A percentile compares a stretch with the other conserved stretches of the same genome.
phyloP scores from a whole-genome alignment of 2,329 filamentous ascomycete genomes.

The Passalora sequoiae region DNA sequence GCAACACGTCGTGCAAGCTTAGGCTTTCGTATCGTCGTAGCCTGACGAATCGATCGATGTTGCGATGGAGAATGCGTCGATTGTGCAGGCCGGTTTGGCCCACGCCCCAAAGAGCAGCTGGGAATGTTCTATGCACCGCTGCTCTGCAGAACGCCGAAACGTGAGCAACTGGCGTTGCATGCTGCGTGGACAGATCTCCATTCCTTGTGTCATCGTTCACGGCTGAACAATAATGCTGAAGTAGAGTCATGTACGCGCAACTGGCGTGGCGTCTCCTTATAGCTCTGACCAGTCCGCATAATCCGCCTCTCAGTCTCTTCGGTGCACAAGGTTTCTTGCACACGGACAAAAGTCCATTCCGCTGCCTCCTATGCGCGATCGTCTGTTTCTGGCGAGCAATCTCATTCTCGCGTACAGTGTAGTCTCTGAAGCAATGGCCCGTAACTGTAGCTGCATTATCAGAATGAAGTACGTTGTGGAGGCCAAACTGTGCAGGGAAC shows the following conservation, averaged over 20 bases:
- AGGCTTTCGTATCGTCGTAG: constrained; percentile 77
- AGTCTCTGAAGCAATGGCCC: constrained; percentile 72
- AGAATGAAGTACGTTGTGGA: constrained; percentile 89
- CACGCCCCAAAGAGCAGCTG: constrained; percentile 67
- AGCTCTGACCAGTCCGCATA: constrained; percentile 56
- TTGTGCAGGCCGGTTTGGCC: constrained; percentile 55
- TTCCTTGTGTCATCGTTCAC: constrained; percentile 7
- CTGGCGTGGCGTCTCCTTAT: constrained; percentile 65
- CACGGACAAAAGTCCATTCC: constrained; percentile 35
- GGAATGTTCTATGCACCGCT: constrained; percentile 66
- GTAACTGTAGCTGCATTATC: constrained; percentile 60
- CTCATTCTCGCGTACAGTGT: constrained; percentile 78
- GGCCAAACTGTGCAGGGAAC: constrained; percentile 81
- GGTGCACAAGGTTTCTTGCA: constrained; percentile 41
- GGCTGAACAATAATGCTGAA: constrained; percentile 74
- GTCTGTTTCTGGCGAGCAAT: constrained; percentile 44
- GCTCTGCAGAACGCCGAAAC: constrained; percentile 87
- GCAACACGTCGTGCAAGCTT: constrained; percentile 69
- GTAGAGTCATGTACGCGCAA: constrained; percentile 73
- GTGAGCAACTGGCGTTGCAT: constrained; percentile 61
- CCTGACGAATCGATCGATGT: constrained; percentile 71
- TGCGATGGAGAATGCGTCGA: constrained; percentile 55
- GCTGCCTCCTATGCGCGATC: not conserved
- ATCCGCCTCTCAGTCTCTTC: constrained; percentile 58
- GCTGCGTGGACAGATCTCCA: constrained; percentile 49